These are phyloP conservation scores for Santalum album DNA, from an alignment of 164 flowering plant genomes.

Conservation along the genomic window DNA sequence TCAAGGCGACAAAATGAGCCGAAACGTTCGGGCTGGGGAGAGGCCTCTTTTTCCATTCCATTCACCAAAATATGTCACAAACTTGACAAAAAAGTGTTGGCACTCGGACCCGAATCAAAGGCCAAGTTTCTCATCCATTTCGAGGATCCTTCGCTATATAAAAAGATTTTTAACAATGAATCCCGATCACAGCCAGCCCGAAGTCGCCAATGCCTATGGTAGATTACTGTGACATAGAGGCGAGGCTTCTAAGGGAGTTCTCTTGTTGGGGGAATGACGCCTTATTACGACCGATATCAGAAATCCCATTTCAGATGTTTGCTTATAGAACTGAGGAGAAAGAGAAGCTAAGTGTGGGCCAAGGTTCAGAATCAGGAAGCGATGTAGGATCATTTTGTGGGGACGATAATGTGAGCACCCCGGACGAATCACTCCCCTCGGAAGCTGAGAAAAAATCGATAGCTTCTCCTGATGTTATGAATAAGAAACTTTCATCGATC, in stretches of 20 bases:
- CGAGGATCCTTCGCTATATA: slow-evolving; percentile 62
- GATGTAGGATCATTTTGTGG: slow-evolving; percentile 32
- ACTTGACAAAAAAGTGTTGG: slow-evolving; percentile 78
- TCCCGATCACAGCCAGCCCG: slow-evolving; percentile 48
- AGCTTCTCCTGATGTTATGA: not conserved
- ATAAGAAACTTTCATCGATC: not conserved
- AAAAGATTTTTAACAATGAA: slow-evolving; percentile 62
- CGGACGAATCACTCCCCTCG: slow-evolving; percentile 31
- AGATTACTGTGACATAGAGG: slow-evolving; percentile 65
- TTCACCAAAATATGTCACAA: slow-evolving; percentile 63
- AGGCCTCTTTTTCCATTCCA: slow-evolving; percentile 77
- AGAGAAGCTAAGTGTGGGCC: slow-evolving; percentile 28
- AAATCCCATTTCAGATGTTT: slow-evolving; percentile 85
- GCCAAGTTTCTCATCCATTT: slow-evolving; percentile 72
- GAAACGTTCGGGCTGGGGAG: slow-evolving; percentile 82
- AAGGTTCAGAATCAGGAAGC: slow-evolving; percentile 18
- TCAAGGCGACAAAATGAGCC: slow-evolving; percentile 78
- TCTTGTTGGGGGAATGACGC: slow-evolving; percentile 17
- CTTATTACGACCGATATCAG: slow-evolving; percentile 25
- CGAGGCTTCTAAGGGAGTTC: slow-evolving; percentile 31
- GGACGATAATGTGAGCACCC: slow-evolving; percentile 25
- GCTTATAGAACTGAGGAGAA: slow-evolving; percentile 56
- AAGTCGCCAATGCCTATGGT: slow-evolving; percentile 36
- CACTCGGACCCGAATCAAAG: slow-evolving; percentile 67
- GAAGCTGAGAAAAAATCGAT: not conserved